Conservation (phyloP, 805 yeast species). For the Candida palmyrensis region DNA sequence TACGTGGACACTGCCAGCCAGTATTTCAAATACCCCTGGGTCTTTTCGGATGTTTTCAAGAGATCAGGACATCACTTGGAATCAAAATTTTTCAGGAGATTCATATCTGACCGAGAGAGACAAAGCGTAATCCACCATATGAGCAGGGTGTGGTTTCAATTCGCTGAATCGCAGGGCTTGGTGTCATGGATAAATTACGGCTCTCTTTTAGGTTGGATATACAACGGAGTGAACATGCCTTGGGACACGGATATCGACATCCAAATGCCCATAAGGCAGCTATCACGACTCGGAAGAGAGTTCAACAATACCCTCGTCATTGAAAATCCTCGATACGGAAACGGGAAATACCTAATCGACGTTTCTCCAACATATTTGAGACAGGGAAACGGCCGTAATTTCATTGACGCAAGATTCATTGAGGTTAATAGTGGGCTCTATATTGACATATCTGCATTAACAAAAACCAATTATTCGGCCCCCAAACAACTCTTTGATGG, state of each 20-base stretch:
- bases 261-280: constrained; percentile 21
- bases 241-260: constrained; percentile 29
- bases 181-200: constrained; percentile 27
- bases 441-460: constrained; percentile 40
- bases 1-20: constrained; percentile 20
- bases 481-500: constrained; percentile 10
- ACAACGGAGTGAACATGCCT: constrained; percentile 27
- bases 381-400: constrained; percentile 40
- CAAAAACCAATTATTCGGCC: constrained; percentile 18
- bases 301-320: constrained; percentile 19
- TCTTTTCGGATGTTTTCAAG: constrained; percentile 26
- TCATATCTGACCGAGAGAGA: constrained; percentile 28
- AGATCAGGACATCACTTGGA: constrained; percentile 30
- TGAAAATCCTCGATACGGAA: constrained; percentile 28
- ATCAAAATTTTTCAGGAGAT: constrained; percentile 33
- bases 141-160: constrained; percentile 33
- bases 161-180: constrained; percentile 25
- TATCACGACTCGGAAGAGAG: constrained; percentile 19
- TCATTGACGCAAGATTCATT: constrained; percentile 33
- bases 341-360: constrained; percentile 20
- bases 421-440: constrained; percentile 36
- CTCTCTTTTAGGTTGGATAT: constrained; percentile 25
- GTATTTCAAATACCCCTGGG: constrained; percentile 38
- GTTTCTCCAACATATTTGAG: constrained; percentile 21
- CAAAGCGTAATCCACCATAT: constrained; percentile 34